Evolutionary conservation across 1,284 basidiomycete species (phyloP).

Genomic region (Marasmius tenuissimus): DNA sequence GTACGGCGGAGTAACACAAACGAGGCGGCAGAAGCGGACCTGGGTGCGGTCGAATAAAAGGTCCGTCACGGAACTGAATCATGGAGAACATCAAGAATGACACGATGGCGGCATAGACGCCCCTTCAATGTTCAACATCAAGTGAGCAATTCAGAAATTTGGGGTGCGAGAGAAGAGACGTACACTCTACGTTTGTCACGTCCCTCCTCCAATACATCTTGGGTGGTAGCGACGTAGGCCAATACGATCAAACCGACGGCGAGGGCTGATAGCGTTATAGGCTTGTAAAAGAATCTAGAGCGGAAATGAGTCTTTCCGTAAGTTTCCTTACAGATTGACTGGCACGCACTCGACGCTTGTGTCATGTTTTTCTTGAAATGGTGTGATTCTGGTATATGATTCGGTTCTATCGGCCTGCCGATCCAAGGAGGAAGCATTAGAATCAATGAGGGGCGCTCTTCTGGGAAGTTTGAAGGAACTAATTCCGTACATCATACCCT

Average conservation of each 20-base stretch:
- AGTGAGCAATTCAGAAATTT: constrained; percentile 7
- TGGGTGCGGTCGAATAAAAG: constrained; percentile 73
- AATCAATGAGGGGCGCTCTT: background rate
- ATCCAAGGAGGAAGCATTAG: constrained; percentile 8
- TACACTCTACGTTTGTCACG: constrained; percentile 76
- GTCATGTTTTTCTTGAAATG: constrained; percentile 79
- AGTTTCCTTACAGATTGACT: background rate
- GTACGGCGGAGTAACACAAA: background rate
- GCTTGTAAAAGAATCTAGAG: constrained; percentile 78
- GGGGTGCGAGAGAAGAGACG: constrained; percentile 27
- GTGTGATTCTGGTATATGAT: constrained; percentile 74
- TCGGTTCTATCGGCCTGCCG: constrained; percentile 77
- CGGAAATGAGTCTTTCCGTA: constrained; percentile 6
- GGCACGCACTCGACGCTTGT: constrained; percentile 73
- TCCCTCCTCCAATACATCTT: constrained; percentile 78
- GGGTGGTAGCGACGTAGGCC: constrained; percentile 76
- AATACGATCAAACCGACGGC: constrained; percentile 62
- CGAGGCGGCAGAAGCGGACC: background rate
- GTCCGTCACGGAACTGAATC: constrained; percentile 85
- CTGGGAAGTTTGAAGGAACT: constrained; percentile 14
- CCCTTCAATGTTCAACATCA: constrained; percentile 40
- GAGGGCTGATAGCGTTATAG: constrained; percentile 72
- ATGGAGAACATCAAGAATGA: constrained; percentile 78
- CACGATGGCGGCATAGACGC: constrained; percentile 66
- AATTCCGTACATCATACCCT: constrained; percentile 41